These are phyloP conservation scores for Paralagenidium karlingii DNA, from an alignment of 352 stramenopile genomes.

Conservation along the genomic window DNA sequence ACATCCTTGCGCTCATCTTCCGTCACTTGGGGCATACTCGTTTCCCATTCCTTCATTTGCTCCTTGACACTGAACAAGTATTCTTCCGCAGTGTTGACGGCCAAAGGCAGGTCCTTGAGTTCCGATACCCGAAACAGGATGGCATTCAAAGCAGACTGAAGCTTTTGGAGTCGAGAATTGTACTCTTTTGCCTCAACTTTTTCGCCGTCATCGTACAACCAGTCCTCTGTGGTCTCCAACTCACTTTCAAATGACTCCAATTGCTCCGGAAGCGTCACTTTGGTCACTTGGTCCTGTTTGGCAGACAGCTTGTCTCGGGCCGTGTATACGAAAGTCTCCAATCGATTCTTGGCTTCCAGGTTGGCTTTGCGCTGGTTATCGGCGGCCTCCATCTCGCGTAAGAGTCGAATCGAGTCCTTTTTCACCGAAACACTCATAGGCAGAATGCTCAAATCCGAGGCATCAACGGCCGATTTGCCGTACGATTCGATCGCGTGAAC, in stretches of 20 bases:
- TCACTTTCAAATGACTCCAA: slow-evolving; percentile 59
- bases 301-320: slow-evolving; percentile 78
- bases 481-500: slow-evolving; percentile 19
- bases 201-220: slow-evolving; percentile 89
- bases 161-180: slow-evolving; percentile 66
- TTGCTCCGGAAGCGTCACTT: slow-evolving; percentile 77
- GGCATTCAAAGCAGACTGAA: slow-evolving; percentile 74
- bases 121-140: slow-evolving; percentile 86
- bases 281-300: slow-evolving; percentile 64
- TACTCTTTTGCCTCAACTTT: slow-evolving; percentile 77
- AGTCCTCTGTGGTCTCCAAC: slow-evolving; percentile 82
- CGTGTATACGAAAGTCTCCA: slow-evolving; percentile 90
- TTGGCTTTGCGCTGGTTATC: slow-evolving; percentile 59
- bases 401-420: slow-evolving; percentile 49
- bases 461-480: slow-evolving; percentile 6
- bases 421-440: slow-evolving; percentile 50
- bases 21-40: slow-evolving; percentile 74
- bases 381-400: slow-evolving; percentile 50
- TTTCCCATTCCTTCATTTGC: slow-evolving; percentile 45
- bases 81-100: slow-evolving; percentile 52
- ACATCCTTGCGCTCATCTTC: slow-evolving; percentile 84
- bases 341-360: slow-evolving; percentile 82
- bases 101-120: slow-evolving; percentile 69
- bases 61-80: slow-evolving; percentile 50
- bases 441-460: slow-evolving; percentile 31